Conservation (phyloP, 2,329 filamentous ascomycete genomes). For the Cercospora brassicicola region DNA sequence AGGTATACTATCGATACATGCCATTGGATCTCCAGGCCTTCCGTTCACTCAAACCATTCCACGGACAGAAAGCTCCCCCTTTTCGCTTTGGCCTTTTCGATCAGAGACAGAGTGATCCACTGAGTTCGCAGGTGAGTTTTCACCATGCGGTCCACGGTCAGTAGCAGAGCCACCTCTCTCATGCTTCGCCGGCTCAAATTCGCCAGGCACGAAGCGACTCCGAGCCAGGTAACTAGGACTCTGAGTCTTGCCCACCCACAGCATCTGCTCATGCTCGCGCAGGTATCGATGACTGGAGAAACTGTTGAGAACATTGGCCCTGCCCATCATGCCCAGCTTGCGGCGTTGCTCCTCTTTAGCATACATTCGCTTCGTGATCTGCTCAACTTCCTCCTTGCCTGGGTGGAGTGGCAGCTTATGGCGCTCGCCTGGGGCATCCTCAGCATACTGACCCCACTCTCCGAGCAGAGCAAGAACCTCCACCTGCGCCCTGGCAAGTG, state of each 20-base stretch:
- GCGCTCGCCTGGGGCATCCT: conserved; percentile 46
- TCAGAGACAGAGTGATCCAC: not conserved
- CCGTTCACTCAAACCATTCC: conserved; percentile 1
- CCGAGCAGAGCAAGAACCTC: conserved; percentile 62
- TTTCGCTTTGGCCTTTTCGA: conserved; percentile 6
- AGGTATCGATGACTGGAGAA: conserved; percentile 62
- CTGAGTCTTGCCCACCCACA: conserved; percentile 31
- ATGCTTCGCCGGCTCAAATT: not conserved
- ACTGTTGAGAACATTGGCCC: conserved; percentile 59
- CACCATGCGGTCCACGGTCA: not conserved
- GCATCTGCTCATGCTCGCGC: conserved; percentile 42
- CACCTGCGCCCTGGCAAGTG: conserved; percentile 62
- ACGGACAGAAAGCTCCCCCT: conserved; percentile 1
- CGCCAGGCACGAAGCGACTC: not conserved
- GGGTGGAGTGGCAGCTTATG: conserved; percentile 53
- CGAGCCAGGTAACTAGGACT: conserved; percentile 22
- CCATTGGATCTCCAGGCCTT: not conserved
- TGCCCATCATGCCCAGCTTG: conserved; percentile 59
- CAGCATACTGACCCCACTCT: conserved; percentile 61
- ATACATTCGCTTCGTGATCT: conserved; percentile 60
- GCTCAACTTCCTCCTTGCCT: conserved; percentile 52
- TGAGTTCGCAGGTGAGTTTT: not conserved
- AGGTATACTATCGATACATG: not conserved
- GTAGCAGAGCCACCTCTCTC: not conserved
- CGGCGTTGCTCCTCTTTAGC: conserved; percentile 58